Conservation (phyloP, 2,329 filamentous ascomycete species). For the Claviceps capensis region DNA sequence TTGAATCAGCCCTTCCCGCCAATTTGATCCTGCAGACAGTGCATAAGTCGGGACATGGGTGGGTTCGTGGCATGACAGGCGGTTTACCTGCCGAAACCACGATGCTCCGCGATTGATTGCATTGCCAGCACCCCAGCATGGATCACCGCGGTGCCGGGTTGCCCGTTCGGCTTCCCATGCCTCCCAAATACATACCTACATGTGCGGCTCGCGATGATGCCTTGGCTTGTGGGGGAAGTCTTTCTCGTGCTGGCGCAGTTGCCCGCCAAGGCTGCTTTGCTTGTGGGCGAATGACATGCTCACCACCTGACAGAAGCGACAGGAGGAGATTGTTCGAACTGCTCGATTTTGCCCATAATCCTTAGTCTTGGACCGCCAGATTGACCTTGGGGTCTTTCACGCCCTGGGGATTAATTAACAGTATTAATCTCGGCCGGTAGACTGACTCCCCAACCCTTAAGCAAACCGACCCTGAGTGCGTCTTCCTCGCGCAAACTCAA, state of each 20-base stretch:
- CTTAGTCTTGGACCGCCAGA: neutral
- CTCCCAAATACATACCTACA: conserved; percentile 36
- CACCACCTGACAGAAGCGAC: neutral
- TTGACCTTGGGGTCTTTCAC: neutral
- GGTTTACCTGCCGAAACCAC: neutral
- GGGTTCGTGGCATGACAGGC: neutral
- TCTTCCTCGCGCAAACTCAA: neutral
- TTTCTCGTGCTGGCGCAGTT: neutral
- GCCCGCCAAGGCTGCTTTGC: neutral
- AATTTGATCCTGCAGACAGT: conserved; percentile 1
- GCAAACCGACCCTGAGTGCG: neutral
- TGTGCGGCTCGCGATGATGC: conserved; percentile 8
- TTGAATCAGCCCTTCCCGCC: conserved; percentile 1
- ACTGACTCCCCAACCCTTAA: neutral
- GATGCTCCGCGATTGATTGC: neutral
- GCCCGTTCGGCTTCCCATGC: conserved; percentile 25
- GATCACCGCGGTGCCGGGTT: conserved; percentile 3
- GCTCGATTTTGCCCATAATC: neutral
- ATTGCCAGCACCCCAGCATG: conserved; percentile 12
- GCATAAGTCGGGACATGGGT: neutral
- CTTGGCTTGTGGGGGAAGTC: neutral
- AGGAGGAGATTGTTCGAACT: neutral
- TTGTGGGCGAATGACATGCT: neutral
- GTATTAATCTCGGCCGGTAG: neutral
- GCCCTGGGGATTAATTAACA: no score